Conservation (phyloP, 257 asterid genomes). For the Paraleonurus japonicus region DNA sequence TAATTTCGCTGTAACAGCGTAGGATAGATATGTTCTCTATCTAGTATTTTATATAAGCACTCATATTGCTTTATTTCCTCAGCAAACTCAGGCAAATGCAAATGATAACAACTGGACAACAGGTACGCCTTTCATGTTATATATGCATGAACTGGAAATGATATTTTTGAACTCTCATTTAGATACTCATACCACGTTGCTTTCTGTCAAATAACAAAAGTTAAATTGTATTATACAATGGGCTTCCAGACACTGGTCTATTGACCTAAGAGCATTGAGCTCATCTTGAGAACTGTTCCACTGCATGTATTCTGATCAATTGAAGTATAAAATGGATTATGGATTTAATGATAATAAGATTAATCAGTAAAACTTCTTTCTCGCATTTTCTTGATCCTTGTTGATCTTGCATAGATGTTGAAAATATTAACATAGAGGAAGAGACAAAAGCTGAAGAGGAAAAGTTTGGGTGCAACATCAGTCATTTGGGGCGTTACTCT, state of each 20-base stretch:
- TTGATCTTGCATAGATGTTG: background rate
- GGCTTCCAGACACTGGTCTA: background rate
- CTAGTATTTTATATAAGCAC: background rate
- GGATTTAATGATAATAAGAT: background rate
- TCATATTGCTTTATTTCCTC: constrained; percentile 21
- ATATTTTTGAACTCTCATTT: constrained; percentile 11
- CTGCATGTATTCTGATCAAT: background rate
- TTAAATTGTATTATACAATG: background rate
- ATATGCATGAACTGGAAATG: constrained; percentile 11
- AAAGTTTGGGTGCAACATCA: constrained; percentile 65
- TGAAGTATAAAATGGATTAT: background rate
- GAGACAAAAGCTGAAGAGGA: constrained; percentile 39
- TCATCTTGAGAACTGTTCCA: background rate
- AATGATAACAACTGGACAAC: constrained; percentile 28
- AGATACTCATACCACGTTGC: too few species aligned
- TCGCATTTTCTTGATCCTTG: background rate
- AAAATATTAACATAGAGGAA: constrained; percentile 24
- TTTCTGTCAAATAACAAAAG: too few species aligned
- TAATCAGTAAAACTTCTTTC: background rate
- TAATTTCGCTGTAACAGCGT: background rate
- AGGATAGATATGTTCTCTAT: background rate
- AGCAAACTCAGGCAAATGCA: constrained; percentile 42
- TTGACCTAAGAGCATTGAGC: background rate
- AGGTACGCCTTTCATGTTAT: constrained; percentile 32
- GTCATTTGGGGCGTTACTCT: constrained; percentile 72